These are phyloP conservation scores for Eimeria falciformis DNA, from an alignment of 169 alveolate species.

Conservation along the genomic window DNA sequence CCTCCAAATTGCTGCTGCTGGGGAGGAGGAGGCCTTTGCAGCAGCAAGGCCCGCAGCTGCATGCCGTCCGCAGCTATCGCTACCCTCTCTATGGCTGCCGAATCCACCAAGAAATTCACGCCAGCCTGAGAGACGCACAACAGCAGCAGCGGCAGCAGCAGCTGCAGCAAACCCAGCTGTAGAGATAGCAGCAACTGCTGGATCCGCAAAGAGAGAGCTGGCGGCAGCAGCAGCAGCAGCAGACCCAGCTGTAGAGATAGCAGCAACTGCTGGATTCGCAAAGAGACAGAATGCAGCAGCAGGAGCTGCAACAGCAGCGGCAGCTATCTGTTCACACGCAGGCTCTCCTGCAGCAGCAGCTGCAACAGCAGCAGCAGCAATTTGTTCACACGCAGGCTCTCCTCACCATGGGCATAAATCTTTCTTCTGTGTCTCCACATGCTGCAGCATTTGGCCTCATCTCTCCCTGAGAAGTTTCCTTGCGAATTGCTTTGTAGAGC, in stretches of 20 bases:
- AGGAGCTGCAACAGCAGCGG: too few species aligned
- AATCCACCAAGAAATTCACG: slow-evolving; percentile 19
- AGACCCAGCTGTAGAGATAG: not conserved
- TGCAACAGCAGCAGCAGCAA: too few species aligned
- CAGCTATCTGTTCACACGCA: too few species aligned
- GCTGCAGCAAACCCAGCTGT: not conserved
- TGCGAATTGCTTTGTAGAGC: slow-evolving; percentile 30
- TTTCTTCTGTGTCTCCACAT: too few species aligned
- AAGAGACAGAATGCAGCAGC: too few species aligned
- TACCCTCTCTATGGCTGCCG: slow-evolving; percentile 7
- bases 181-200: too few species aligned
- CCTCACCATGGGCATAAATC: too few species aligned
- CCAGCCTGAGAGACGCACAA: slow-evolving; percentile 10
- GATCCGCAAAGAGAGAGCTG: too few species aligned
- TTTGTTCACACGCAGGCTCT: too few species aligned
- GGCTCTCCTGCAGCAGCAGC: too few species aligned
- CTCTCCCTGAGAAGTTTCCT: not conserved
- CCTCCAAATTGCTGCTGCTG: not conserved
- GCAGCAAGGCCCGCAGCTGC: slow-evolving; percentile 27
- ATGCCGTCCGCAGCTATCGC: slow-evolving; percentile 9
- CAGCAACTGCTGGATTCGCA: not conserved
- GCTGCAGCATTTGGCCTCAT: too few species aligned
- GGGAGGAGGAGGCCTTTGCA: not conserved
- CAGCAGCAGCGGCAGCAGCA: not conserved
- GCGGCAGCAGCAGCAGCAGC: too few species aligned